These are phyloP conservation scores for Chrysoporthe cubensis DNA, from an alignment of 2,329 filamentous ascomycete species.

Conservation along the genomic window DNA sequence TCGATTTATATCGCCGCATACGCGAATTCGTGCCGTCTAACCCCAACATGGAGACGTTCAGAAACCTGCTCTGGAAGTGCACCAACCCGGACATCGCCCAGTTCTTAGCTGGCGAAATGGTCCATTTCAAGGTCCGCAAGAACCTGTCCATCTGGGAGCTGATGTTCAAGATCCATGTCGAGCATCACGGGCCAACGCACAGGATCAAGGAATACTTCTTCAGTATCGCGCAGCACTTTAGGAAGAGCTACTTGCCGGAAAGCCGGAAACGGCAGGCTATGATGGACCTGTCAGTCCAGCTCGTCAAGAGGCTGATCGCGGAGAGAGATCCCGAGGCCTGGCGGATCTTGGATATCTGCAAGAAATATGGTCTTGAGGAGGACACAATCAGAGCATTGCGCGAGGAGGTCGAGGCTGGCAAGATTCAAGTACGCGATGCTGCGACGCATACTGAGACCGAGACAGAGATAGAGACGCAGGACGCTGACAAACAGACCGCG, in stretches of 20 bases:
- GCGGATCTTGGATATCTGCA: constrained; percentile 26
- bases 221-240: constrained; percentile 20
- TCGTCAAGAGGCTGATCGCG: constrained; percentile 25
- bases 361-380: constrained; percentile 22
- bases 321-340: constrained; percentile 29
- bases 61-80: constrained; percentile 27
- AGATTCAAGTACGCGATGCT: not conserved
- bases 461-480: not conserved
- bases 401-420: constrained; percentile 26
- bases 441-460: not conserved
- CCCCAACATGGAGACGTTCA: constrained; percentile 24
- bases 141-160: constrained; percentile 19
- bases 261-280: constrained; percentile 18
- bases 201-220: constrained; percentile 26
- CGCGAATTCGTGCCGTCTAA: constrained; percentile 22
- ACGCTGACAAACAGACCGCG: not conserved
- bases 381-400: constrained; percentile 21
- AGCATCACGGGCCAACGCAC: constrained; percentile 20
- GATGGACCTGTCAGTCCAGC: constrained; percentile 27
- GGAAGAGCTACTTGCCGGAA: constrained; percentile 8
- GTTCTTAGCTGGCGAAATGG: constrained; percentile 28
- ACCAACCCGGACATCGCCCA: constrained; percentile 25
- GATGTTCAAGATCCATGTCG: constrained; percentile 28
- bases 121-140: constrained; percentile 24
- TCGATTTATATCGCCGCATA: constrained; percentile 26